A percentile compares a stretch with the other conserved stretches of the same genome.
Conservation (phyloP, 2,329 filamentous ascomycete genomes). For the Dactylellina parvicollis region DNA sequence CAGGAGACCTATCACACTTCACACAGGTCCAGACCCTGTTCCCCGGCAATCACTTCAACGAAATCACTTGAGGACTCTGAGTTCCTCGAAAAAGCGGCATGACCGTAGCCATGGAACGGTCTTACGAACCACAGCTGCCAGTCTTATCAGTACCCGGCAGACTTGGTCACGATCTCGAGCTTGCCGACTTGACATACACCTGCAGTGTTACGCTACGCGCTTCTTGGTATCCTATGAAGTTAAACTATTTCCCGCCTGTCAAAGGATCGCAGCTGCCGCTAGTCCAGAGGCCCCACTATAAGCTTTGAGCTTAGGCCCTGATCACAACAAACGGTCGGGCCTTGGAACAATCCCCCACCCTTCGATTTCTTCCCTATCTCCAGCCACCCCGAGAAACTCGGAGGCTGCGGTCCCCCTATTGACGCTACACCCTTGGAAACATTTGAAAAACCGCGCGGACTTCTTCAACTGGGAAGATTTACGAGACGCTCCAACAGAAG, state of each 20-base stretch:
- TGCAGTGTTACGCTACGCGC: conserved; percentile 44
- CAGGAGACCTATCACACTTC: conserved; percentile 13
- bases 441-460: conserved; percentile 20
- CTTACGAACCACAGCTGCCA: neutral
- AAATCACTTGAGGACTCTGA: neutral
- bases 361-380: conserved; percentile 15
- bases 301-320: conserved; percentile 25
- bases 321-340: conserved; percentile 19
- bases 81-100: neutral
- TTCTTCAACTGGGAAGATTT: conserved; percentile 26
- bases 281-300: conserved; percentile 1
- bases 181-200: conserved; percentile 21
- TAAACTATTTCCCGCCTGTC: conserved; percentile 34
- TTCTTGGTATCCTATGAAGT: conserved; percentile 20
- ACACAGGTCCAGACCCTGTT: conserved; percentile 16
- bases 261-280: conserved; percentile 18
- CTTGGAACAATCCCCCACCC: conserved; percentile 21
- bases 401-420: conserved; percentile 15
- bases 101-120: neutral
- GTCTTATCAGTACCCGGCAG: conserved; percentile 4
- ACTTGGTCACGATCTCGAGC: conserved; percentile 4
- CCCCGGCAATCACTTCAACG: conserved; percentile 18
- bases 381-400: conserved; percentile 17
- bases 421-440: neutral
- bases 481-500: conserved; percentile 9